Conservation (phyloP, 1,139 yeast species). For the Nakaseomyces nivariensis region DNA sequence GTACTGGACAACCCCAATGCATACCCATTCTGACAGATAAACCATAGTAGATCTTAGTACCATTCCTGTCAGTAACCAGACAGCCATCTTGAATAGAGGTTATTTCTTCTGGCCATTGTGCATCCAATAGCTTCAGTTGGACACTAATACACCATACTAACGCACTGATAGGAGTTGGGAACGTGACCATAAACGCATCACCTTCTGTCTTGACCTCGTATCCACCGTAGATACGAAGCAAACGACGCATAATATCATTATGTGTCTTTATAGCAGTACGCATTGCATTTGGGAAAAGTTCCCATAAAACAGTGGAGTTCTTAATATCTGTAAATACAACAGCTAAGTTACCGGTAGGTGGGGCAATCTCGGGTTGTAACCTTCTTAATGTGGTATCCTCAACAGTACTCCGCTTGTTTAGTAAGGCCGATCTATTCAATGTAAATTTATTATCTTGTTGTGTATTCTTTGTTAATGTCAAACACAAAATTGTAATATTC, state of each 20-base stretch:
- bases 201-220: constrained; percentile 99
- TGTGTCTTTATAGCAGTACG: constrained; percentile 92
- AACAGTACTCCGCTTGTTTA: constrained; percentile 38
- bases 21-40: constrained; percentile 94
- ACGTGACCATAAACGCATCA: constrained; percentile 98
- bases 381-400: constrained; percentile 79
- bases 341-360: constrained; percentile 91
- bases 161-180: constrained; percentile 87
- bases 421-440: constrained; percentile 30
- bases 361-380: constrained; percentile 83
- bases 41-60: constrained; percentile 66
- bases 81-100: constrained; percentile 78
- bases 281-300: constrained; percentile 87
- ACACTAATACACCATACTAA: constrained; percentile 91
- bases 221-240: constrained; percentile 85
- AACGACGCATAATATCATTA: constrained; percentile 89
- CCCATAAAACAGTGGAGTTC: constrained; percentile 91
- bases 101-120: constrained; percentile 95
- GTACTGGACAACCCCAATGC: constrained; percentile 97
- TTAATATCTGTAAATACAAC: constrained; percentile 96
- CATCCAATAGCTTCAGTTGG: constrained; percentile 70
- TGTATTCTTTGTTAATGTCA: constrained; percentile 44
- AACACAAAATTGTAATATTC: constrained; percentile 74
- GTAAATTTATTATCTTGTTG: constrained; percentile 38
- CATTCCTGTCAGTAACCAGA: constrained; percentile 61